Evolutionary conservation across 805 yeast species (phyloP), one percentile per base, ranked within the genome.

Genomic region (Danielia reshetovae): DNA sequence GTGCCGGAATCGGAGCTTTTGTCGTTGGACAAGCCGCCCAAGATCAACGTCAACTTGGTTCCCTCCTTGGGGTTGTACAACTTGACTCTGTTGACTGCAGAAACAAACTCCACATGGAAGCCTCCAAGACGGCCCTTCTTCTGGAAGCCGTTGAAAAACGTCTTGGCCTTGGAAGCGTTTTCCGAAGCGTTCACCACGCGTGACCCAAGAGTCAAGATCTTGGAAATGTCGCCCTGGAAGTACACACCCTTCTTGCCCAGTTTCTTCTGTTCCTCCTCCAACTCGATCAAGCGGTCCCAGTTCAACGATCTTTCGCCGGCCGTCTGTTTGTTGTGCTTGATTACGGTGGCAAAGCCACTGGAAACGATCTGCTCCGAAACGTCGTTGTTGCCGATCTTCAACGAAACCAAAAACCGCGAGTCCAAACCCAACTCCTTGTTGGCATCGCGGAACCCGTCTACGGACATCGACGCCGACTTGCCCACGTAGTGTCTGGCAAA

Each of bases 131-230:
- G 69, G 17, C 76, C 70, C 62, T 81, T 80, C 45, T 81, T 76
- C 52, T 74, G 76, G 46, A 86, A 74, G 2, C 86, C 77, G 40
- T 82, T 73, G 49, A 84, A 67, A 51, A 79, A 85, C 5, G 89
- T 78, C 42, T 79, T 79, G 22, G 96, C 87, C 50, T 85, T 77
- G 27, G 79, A 64, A 5, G 72, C 68, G 46, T 73, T 75, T 54
- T 85, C 95, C 14, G 90, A 81, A 4, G 94, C 95, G 55, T 87
- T 90, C 22, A 84, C 83, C 21, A 77, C 59, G 46, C 86, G 71
- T 24, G 77, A 78, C 14, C 75, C 60, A 11, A 75, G 75, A 11
- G 77, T 76, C 34, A 74, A 70, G 10, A 66, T 52, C 50, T 78
- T 77, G 35, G 48, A 45, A 33, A 64, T 50, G 38, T 65, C 70